Evolutionary conservation across 2,329 filamentous ascomycete species (phyloP), one percentile per base, ranked within the genome.

Genomic region (Diaporthe citriasiana): DNA sequence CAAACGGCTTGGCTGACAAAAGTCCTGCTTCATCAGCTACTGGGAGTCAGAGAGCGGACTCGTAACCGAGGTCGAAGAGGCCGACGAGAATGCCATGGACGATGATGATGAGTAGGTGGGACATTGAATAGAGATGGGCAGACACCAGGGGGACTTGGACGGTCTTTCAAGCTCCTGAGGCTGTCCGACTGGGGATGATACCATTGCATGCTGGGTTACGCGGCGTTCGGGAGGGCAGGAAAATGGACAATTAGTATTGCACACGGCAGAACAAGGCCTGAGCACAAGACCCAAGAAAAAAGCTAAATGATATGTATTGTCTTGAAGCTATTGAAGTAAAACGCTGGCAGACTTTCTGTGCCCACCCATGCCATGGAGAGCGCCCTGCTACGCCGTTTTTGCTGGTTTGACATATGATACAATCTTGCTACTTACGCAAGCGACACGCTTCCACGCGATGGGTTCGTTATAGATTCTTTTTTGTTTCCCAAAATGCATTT

Each of bases 21-120:
- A 22, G 25, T 68, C 40, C 69, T 13, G 22, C 33, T n/a, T 5
- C 22, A 27, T 30, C 8, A 90, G 88, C 33, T 90, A 92, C 83
- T 93, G 91, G 91, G 90, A 84, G 78, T 85, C 91, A 3, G 87
- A 89, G n/a, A 87, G 82, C 30, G 86, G 86, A 40, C 84, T 90
- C 76, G 89, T 93, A 77, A 93, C 88, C 7, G 89, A 92, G 79
- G 84, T 91, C 13, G 82, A 83, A 27, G 78, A 77, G 1, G 82
- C 82, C 27, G 83, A 83, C 10, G 85, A 56, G 59, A 66, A 63
- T 33, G 74, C 71, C 17, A 78, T 77, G 68, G 80, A 79, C 9
- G 77, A 77, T n/a, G 80, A 81, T 40, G 76, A 77, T 55, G 77
- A 78, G 51, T 79, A 75, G 53, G 55, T 10, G 9, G 12, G 53